Evolutionary conservation across 2,329 filamentous ascomycete species (phyloP).

Genomic region (Fusarium sp.): DNA sequence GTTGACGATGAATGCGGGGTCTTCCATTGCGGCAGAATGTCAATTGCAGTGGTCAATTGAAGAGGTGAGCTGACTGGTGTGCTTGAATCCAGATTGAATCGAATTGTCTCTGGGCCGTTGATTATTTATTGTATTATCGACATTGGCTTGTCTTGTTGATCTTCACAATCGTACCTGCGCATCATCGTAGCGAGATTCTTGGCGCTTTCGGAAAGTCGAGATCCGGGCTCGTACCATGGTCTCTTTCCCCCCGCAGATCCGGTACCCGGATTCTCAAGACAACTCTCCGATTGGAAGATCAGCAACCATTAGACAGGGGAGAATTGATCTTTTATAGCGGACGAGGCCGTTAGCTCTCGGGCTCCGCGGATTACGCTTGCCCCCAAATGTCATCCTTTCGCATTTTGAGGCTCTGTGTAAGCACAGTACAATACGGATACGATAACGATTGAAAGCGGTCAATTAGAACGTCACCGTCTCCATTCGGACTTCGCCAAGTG

Average conservation of each 20-base stretch:
- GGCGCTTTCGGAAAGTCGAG: conserved; percentile 30
- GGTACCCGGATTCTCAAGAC: background rate
- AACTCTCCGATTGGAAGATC: conserved; percentile 11
- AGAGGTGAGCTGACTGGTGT: background rate
- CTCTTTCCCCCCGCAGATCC: background rate
- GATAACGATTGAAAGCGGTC: background rate
- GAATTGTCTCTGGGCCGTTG: background rate
- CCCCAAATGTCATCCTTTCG: background rate
- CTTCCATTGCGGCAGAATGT: conserved; percentile 28
- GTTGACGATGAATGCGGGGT: conserved; percentile 2
- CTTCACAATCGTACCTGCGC: background rate
- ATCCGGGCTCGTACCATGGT: conserved; percentile 36
- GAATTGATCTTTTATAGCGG: background rate
- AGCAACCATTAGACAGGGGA: background rate
- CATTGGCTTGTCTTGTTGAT: background rate
- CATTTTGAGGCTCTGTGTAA: background rate
- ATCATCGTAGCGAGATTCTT: conserved; percentile 15
- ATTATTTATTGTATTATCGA: background rate
- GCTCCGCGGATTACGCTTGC: background rate
- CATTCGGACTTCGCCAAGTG: conserved; percentile 21
- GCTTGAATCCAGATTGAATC: background rate
- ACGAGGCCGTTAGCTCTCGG: background rate
- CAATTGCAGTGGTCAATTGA: background rate
- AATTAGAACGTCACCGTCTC: conserved; percentile 32
- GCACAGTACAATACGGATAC: conserved; percentile 25